Percentiles rank a stretch among this genome's conserved stretches.
Evolutionary conservation across 1,139 yeast species (phyloP).

Genomic region (Candida sanyaensis): DNA sequence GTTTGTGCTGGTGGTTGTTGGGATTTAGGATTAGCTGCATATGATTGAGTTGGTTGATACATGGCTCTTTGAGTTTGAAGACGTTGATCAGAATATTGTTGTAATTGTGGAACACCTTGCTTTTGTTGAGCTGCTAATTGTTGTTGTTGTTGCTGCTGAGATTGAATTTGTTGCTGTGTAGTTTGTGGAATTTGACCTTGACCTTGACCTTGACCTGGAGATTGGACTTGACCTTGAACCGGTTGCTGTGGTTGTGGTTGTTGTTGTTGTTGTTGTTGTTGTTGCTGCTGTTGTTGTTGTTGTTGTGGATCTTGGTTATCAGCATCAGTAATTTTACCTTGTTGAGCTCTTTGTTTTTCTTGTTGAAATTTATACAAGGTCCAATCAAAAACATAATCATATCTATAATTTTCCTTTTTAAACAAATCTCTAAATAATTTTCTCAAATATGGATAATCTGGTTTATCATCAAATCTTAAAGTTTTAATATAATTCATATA

Average conservation of each 20-base stretch:
- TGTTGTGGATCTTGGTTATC: conserved; percentile 26
- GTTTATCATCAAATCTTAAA: conserved; percentile 92
- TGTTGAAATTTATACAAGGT: conserved; percentile 80
- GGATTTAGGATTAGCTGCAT: conserved; percentile 13
- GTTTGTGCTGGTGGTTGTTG: conserved; percentile 15
- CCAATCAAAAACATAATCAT: conserved; percentile 97
- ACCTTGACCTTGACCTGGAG: conserved; percentile 5
- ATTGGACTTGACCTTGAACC: conserved; percentile 18
- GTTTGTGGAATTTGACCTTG: conserved; percentile 17
- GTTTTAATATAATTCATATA: conserved; percentile 89
- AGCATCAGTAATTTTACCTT: conserved; percentile 30
- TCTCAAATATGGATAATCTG: conserved; percentile 89
- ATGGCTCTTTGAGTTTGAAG: conserved; percentile 14
- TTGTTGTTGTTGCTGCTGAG: conserved; percentile 14
- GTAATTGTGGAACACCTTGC: conserved; percentile 1
- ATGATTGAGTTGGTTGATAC: conserved; percentile 13
- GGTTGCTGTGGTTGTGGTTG: conserved; percentile 16
- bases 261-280: conserved; percentile 14
- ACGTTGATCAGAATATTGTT: conserved; percentile 13
- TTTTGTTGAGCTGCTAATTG: conserved; percentile 6
- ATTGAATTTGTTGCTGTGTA: conserved; percentile 16
- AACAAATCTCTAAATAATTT: conserved; percentile 88
- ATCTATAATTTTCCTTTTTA: conserved; percentile 84
- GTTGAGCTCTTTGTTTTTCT: conserved; percentile 62
- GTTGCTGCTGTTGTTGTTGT: conserved; percentile 15